Evolutionary conservation across 2,329 filamentous ascomycete genomes (phyloP).

Genomic region (Cladosporium oxysporum): DNA sequence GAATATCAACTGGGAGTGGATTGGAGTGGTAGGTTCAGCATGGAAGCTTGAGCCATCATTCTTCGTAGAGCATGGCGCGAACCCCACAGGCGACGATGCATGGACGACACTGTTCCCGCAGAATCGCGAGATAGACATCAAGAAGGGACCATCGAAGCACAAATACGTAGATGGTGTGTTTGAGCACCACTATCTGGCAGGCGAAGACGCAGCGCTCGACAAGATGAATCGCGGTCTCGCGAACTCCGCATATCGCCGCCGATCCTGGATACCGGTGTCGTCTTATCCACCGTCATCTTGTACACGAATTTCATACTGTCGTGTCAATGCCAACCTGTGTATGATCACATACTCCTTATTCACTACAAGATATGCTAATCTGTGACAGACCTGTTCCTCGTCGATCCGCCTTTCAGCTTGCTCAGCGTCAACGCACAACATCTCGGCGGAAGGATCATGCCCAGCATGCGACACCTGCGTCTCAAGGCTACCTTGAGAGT

Average conservation of each 20-base stretch:
- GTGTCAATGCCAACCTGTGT: neutral
- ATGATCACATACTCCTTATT: too few species aligned
- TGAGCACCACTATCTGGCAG: constrained; percentile 2
- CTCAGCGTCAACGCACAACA: too few species aligned
- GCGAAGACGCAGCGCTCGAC: neutral
- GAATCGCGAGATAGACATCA: too few species aligned
- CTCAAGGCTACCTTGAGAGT: too few species aligned
- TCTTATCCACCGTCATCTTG: constrained; percentile 9
- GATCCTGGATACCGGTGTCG: neutral
- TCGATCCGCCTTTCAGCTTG: too few species aligned
- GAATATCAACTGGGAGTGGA: constrained; percentile 8
- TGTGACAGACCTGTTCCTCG: too few species aligned
- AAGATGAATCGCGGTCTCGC: neutral
- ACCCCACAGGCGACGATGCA: constrained; percentile 3
- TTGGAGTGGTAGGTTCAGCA: neutral
- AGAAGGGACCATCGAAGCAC: too few species aligned
- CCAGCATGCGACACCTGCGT: too few species aligned
- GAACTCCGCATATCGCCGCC: neutral
- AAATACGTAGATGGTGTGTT: constrained; percentile 10
- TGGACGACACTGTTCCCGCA: neutral
- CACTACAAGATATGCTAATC: too few species aligned
- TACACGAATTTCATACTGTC: constrained; percentile 12
- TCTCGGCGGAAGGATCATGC: too few species aligned
- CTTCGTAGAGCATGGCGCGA: constrained; percentile 7
- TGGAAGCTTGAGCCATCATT: constrained; percentile 7